These are phyloP conservation scores for Penicillium canescens DNA, from an alignment of 495 filamentous ascomycete genomes.

Conservation along the genomic window DNA sequence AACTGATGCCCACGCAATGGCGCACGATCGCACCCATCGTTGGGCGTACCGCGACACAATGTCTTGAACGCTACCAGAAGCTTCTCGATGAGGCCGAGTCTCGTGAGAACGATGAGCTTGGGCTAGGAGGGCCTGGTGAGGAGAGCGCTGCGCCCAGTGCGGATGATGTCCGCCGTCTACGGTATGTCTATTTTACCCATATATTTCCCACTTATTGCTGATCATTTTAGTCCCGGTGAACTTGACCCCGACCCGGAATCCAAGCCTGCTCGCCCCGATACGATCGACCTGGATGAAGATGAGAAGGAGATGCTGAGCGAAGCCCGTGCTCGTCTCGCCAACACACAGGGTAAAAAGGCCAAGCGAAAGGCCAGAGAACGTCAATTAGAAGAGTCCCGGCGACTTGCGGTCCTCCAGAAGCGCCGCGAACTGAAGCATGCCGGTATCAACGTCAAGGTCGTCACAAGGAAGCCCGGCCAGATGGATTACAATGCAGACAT, in stretches of 20 bases:
- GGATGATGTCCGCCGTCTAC: conserved; percentile 86
- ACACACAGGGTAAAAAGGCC: conserved; percentile 98
- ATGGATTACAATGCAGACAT: conserved; percentile 99
- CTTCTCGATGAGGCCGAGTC: conserved; percentile 94
- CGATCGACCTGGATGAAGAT: conserved; percentile 96
- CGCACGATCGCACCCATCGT: conserved; percentile 97
- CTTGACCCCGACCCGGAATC: conserved; percentile 95
- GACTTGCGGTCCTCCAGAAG: conserved; percentile 89
- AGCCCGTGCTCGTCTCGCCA: conserved; percentile 91
- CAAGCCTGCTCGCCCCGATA: conserved; percentile 95
- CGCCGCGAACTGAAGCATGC: conserved; percentile 94
- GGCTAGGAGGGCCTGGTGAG: conserved; percentile 82
- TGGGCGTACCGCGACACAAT: conserved; percentile 93
- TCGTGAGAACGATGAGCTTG: conserved; percentile 80
- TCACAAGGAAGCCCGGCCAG: conserved; percentile 88
- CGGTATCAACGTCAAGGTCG: conserved; percentile 96
- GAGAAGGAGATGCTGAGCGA: conserved; percentile 99
- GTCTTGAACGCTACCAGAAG: conserved; percentile 94
- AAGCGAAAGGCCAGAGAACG: conserved; percentile 96
- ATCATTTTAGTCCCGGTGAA: conserved; percentile 70
- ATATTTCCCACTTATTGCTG: conserved; percentile 12
- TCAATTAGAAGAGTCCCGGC: conserved; percentile 90
- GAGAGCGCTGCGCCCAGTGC: conserved; percentile 87
- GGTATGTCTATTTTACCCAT: conserved; percentile 35
- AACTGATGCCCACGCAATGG: conserved; percentile 99